Evolutionary conservation across 78 protist genomes (phyloP), one percentile per base, ranked within the genome.

Genomic region (Dictyostelium brefeldianum): DNA sequence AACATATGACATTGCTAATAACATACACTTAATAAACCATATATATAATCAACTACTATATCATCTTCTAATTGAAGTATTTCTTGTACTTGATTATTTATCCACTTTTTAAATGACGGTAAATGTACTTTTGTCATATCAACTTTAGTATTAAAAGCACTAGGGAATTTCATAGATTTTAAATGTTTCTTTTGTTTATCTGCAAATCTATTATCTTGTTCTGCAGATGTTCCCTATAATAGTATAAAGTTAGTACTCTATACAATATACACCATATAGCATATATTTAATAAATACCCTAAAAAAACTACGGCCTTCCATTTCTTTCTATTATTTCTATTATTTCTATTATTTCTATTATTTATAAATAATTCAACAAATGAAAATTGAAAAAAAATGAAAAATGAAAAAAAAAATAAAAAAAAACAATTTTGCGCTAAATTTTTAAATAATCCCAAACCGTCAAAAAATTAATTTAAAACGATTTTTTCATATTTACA

Each of bases 121-220:
- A 80, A 80, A 74, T 80, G 80, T 9, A 90, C 89, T 90, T 81
- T 80, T 10, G 67, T 22, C 31, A 69, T 51, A 83, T 87, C 81
- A 11, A 92, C 87, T 81, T 92, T 92, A n/a, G 57, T 73, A 56
- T 46, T 82, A 54, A 83, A 96, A 65, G 53, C 25, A 22, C 80
- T 29, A 7, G 96, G 96, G 48, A 94, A 96, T 81, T 90, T 90
- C 78, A 78, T 96, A 11, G 53, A 25, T 80, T 90, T 80, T 22
- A 97, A 36, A 7, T 81, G 73, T 70, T 95, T 95, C 92, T 95
- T 93, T 77, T 85, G 89, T 77, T 97, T 97, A 95, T 97, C 92
- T 41, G 82, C 18, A 83, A 97, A 97, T 71, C 98, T 81, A 54
- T 48, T 65, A 47, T 97, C 97, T 54, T 97, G 98, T 31, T 92